A percentile compares a stretch with the other conserved stretches of the same genome.
Conservation (phyloP, 169 alveolate species). For the Plasmodium gonderi region DNA sequence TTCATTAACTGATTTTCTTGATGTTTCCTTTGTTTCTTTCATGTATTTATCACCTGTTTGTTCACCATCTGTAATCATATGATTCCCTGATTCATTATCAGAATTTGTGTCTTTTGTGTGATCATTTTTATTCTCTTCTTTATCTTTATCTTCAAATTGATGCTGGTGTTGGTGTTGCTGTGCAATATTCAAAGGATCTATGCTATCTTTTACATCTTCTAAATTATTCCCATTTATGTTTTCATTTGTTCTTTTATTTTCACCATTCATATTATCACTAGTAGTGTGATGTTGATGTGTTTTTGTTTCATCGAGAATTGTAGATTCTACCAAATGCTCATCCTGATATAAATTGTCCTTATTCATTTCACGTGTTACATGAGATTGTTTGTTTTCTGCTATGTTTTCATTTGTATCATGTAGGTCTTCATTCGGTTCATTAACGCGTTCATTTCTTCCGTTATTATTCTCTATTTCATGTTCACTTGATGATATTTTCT, state of each 20-base stretch:
- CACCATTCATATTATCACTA: background rate
- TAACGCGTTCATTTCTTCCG: background rate
- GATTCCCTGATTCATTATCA: background rate
- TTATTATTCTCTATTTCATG: background rate
- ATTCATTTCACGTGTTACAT: background rate
- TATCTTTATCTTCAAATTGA: background rate
- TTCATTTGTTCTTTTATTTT: background rate
- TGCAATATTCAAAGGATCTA: background rate
- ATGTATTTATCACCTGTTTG: background rate
- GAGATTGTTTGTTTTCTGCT: background rate
- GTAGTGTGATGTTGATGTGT: background rate
- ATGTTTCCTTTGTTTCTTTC: background rate
- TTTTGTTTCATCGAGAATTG: background rate
- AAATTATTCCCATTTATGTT: background rate
- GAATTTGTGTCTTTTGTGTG: background rate
- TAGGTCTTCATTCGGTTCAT: background rate
- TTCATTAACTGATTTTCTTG: background rate
- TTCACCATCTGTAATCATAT: background rate
- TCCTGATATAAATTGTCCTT: background rate
- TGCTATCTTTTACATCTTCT: background rate
- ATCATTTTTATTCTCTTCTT: background rate
- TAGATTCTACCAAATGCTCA: background rate
- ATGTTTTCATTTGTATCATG: conserved; percentile 1
- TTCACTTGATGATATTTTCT: background rate
- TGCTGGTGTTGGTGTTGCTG: background rate